Base-by-base conservation (phyloP, 768 basidiomycete genomes). In the Xanthoconium purpureum region DNA sequence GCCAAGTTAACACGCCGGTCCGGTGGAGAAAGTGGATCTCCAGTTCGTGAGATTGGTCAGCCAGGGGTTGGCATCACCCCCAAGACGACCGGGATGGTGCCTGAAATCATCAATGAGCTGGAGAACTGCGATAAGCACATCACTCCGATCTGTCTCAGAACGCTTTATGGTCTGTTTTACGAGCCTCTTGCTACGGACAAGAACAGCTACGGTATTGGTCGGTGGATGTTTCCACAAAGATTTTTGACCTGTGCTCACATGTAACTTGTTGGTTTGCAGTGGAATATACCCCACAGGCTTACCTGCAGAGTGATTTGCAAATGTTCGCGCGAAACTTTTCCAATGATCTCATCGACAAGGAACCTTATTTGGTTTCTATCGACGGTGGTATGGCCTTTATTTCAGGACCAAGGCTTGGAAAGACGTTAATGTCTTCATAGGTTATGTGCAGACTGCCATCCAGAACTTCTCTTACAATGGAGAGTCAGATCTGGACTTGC, bases 161-260 rank as follows among this genome's bases (percentile, higher is more conserved):
- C 57, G 15, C 55, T 73, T 5, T 75, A 75, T 44, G 50, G 44
- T 13, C 58, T 59, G 13, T 65, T 44, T 47, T 64, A 72, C n/a
- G 45, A 48, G 1, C 74, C 71, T 32, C 24, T 65, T 46, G 57
- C 72, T 33, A 50, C 36, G 4, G 40, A 61, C 45, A 52, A 56
- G 44, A 75, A 75, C 44, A 73, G 69, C 43, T 75, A 63, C 20
- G 74, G 74, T 20, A 62, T 74, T 6, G 67, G 72, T 72, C 13
- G 60, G 57, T 53, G n/a, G 13, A 14, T 5, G 0, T 37, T 47
- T 39, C 36, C 6, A 33, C 8, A 7, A 35, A 32, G 7, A 6
- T 17, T 2, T 15, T 4, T 12, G 3, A 30, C 18, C 30, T 35
- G 3, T 18, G 24, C 44, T 63, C 29, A 52, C 18, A 18, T 20